Conservation (phyloP, 1,284 basidiomycete genomes). For the Cutaneotrichosporon arboriforme region DNA sequence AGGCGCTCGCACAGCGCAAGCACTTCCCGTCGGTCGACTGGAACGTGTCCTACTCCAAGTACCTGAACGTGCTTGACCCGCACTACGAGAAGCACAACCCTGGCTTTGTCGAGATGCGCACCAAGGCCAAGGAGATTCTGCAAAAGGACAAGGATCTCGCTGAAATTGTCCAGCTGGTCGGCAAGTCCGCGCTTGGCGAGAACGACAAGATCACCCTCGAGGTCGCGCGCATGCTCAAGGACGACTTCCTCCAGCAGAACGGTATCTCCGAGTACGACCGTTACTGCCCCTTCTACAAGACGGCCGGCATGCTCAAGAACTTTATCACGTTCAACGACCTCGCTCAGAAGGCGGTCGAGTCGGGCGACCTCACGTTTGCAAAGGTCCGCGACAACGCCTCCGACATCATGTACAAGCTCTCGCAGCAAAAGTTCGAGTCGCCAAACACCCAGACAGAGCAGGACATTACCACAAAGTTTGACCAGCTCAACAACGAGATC, state of each 20-base stretch:
- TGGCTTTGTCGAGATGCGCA: conserved; percentile 88
- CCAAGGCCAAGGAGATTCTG: conserved; percentile 88
- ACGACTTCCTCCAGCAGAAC: conserved; percentile 98
- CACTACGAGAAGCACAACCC: conserved; percentile 88
- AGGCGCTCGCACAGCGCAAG: conserved; percentile 76
- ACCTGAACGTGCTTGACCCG: conserved; percentile 88
- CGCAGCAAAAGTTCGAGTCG: conserved; percentile 96
- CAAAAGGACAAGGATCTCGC: conserved; percentile 98
- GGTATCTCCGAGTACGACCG: conserved; percentile 98
- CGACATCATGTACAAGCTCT: conserved; percentile 91
- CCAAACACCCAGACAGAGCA: conserved; percentile 70
- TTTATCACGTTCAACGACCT: conserved; percentile 89
- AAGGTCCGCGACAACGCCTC: conserved; percentile 81
- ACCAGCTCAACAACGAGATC: conserved; percentile 72
- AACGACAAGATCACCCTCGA: conserved; percentile 98
- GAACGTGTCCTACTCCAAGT: conserved; percentile 98
- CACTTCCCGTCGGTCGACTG: conserved; percentile 98
- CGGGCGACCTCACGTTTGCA: conserved; percentile 76
- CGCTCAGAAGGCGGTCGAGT: conserved; percentile 74
- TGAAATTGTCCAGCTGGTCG: conserved; percentile 98
- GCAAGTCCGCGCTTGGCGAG: conserved; percentile 96
- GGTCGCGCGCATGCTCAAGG: conserved; percentile 90
- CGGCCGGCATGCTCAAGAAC: conserved; percentile 89
- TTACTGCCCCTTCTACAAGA: conserved; percentile 98
- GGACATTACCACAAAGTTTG: conserved; percentile 70